Evolutionary conservation across 345 rosid species (phyloP).

Genomic region (Fremontodendron californicum): DNA sequence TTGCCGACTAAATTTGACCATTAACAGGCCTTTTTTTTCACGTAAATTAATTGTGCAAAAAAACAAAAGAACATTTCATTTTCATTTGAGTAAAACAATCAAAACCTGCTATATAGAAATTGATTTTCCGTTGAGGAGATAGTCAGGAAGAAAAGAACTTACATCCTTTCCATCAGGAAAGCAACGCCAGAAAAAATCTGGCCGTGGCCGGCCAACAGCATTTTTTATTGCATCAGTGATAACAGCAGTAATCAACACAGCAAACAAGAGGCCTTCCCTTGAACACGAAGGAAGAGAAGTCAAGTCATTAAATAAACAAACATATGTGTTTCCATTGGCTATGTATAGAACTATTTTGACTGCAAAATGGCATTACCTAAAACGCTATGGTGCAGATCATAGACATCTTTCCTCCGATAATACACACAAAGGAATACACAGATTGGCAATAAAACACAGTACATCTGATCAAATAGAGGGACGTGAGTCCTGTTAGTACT

Average conservation of each 20-base stretch:
- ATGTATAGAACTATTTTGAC: no score
- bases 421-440: constrained; percentile 43
- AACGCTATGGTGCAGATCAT: constrained; percentile 80
- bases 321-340: background rate
- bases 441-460: constrained; percentile 63
- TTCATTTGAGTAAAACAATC: no score
- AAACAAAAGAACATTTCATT: no score
- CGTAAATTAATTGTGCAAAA: no score
- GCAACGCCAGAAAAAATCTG: constrained; percentile 64
- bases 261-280: constrained; percentile 49
- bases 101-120: background rate
- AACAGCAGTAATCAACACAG: constrained; percentile 65
- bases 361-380: constrained; percentile 39
- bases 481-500: background rate
- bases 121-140: no score
- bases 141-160: background rate
- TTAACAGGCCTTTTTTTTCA: no score
- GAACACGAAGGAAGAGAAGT: background rate
- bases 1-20: background rate
- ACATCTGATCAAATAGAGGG: constrained; percentile 29
- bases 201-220: constrained; percentile 51
- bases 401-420: constrained; percentile 49
- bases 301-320: background rate
- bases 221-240: constrained; percentile 73
- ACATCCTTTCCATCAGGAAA: constrained; percentile 84